Base-by-base conservation (phyloP, 352 stramenopile genomes). In the Pythium aristosporum region DNA sequence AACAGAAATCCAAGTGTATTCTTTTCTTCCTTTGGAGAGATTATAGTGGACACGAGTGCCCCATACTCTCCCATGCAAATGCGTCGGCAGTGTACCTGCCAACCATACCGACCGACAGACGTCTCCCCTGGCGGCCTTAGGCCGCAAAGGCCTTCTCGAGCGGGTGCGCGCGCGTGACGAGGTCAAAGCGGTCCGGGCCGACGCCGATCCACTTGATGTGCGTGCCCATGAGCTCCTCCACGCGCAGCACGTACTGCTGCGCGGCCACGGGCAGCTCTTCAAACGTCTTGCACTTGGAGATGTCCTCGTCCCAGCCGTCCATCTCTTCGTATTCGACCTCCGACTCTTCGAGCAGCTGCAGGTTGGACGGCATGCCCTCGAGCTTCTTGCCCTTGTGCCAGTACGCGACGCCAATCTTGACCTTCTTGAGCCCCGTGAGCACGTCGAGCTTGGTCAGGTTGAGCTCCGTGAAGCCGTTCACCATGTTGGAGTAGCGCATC, bases 381-480 rank as follows among this genome's bases (percentile, higher is more conserved):
- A 99, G 73, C 71, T 97, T 96, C 79, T 97, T 91, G 71, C 93
- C 96, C 50, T 98, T 88, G 85, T 97, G 81, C 79, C 90, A 97
- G 88, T 99, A 99, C 4, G 89, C 88, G 47, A 97, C 91, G 59
- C 92, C 97, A 72, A 99, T 93, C 79, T 99, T 97, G 59, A 98
- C 85, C 67, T 96, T 89, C 52, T 96, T 74, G 28, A 99, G 76
- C n/a, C 97, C 97, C 36, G 96, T 99, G 51, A 99, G 83, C 47
- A 99, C 97, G 79, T 99, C 98, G 47, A 99, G 76, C 83, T 99
- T 99, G 69, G 98, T 99, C 68, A 99, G 70, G 75, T 99, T 99
- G 55, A 99, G 73, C 57, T 94, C 89, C 42, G 96, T 98, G 83
- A 98, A 99, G 68, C 86, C 88, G 74, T 98, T 98, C 55, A 98